Evolutionary conservation across 768 basidiomycete species (phyloP).

Genomic region (Suillus decipiens): DNA sequence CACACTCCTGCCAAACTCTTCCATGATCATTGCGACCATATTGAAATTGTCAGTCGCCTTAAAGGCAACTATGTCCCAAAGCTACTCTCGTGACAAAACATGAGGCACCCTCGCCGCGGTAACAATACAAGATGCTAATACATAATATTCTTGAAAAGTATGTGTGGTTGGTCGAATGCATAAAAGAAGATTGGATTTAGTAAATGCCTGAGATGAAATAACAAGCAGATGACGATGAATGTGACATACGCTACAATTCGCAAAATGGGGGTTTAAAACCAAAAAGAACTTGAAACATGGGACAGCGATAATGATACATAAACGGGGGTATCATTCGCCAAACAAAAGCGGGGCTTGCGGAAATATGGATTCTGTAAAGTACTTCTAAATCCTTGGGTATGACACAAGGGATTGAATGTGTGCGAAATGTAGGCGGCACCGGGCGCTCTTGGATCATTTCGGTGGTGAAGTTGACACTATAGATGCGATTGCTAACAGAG

Average conservation of each 20-base stretch:
- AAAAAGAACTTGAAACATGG: not conserved
- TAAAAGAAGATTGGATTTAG: conserved; percentile 5
- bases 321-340: conserved; percentile 3
- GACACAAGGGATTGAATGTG: not conserved
- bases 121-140: conserved; percentile 9
- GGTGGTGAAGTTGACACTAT: not conserved
- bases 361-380: conserved; percentile 4
- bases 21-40: not conserved
- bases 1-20: not conserved
- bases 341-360: not conserved
- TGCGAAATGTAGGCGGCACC: conserved; percentile 5
- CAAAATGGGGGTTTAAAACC: not conserved
- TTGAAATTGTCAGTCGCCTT: not conserved
- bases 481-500: not conserved
- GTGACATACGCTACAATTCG: not conserved
- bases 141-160: conserved; percentile 4
- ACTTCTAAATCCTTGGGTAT: conserved; percentile 3
- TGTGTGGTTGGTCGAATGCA: not conserved
- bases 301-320: conserved; percentile 1
- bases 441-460: conserved; percentile 5
- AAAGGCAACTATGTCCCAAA: conserved; percentile 5
- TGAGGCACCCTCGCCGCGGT: conserved; percentile 2
- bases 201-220: conserved; percentile 4
- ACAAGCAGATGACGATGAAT: not conserved
- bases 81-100: not conserved